Evolutionary conservation across 768 basidiomycete species (phyloP).

Genomic region (Tricholoma bakamatsutake): DNA sequence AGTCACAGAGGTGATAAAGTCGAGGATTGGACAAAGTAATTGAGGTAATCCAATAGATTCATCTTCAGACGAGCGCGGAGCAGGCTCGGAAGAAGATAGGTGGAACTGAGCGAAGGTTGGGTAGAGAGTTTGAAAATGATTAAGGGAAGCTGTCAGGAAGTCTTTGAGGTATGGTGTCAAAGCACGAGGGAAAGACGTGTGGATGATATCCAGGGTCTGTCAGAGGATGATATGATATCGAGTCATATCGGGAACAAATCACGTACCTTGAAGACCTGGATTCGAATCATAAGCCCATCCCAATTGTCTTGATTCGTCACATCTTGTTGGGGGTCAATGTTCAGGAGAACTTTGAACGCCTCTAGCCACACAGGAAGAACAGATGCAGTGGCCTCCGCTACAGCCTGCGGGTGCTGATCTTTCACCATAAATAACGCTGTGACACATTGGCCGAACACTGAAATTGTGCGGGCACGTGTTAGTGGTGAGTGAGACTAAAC

Average conservation of each 20-base stretch:
- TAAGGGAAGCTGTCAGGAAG: slow-evolving; percentile 52
- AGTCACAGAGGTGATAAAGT: slow-evolving; percentile 66
- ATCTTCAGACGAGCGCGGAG: slow-evolving; percentile 69
- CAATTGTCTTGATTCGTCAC: slow-evolving; percentile 55
- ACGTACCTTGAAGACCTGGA: slow-evolving; percentile 80
- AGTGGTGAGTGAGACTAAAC: slow-evolving; percentile 62
- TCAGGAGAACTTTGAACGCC: slow-evolving; percentile 76
- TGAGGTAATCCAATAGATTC: slow-evolving; percentile 70
- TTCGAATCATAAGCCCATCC: slow-evolving; percentile 76
- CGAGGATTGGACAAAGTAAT: slow-evolving; percentile 72
- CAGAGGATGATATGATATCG: background rate
- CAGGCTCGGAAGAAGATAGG: slow-evolving; percentile 45
- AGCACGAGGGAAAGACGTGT: slow-evolving; percentile 75
- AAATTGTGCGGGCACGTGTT: slow-evolving; percentile 80
- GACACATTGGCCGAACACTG: slow-evolving; percentile 88
- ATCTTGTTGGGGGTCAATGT: slow-evolving; percentile 57
- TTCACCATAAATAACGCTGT: slow-evolving; percentile 92
- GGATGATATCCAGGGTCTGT: slow-evolving; percentile 76
- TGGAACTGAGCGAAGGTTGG: slow-evolving; percentile 60
- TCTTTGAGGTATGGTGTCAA: slow-evolving; percentile 58
- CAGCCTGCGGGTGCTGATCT: slow-evolving; percentile 83
- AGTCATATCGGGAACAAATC: background rate
- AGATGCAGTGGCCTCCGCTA: slow-evolving; percentile 73
- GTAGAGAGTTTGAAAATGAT: slow-evolving; percentile 54
- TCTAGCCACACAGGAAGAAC: slow-evolving; percentile 92